Percentiles rank a stretch among this genome's conserved stretches.
phyloP scores from a whole-genome alignment of 495 filamentous ascomycete species.

The Neurospora sp. region DNA sequence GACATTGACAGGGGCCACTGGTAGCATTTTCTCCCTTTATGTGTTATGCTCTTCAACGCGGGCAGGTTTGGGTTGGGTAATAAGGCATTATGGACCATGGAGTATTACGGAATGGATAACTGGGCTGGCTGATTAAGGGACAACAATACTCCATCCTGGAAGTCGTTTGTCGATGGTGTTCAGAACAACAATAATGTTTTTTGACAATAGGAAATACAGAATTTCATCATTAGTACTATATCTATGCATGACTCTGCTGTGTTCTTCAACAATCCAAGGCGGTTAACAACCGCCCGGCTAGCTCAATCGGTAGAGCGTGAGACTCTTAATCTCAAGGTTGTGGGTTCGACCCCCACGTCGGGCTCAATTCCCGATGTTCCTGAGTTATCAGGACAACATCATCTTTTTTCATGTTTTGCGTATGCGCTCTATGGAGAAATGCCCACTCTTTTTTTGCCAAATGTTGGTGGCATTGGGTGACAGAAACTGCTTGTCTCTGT shows the following conservation, averaged over 20 bases:
- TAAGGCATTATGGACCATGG: neutral
- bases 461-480: neutral
- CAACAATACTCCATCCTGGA: neutral
- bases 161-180: neutral
- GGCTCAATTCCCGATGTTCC: neutral
- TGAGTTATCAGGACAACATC: neutral
- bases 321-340: slow-evolving; percentile 50
- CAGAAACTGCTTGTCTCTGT: neutral
- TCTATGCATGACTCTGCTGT: neutral
- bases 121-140: neutral
- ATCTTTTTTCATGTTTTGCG: neutral
- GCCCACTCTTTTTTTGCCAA: neutral
- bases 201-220: neutral
- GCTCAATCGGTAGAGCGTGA: slow-evolving; percentile 80
- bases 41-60: neutral
- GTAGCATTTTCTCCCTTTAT: neutral
- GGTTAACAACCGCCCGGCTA: slow-evolving; percentile 36
- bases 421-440: neutral
- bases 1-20: neutral
- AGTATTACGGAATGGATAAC: neutral
- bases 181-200: neutral
- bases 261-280: neutral
- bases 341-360: neutral
- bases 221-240: neutral
- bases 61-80: neutral